Conservation (phyloP, 2,329 filamentous ascomycete species). For the Elsinoe perseae region DNA sequence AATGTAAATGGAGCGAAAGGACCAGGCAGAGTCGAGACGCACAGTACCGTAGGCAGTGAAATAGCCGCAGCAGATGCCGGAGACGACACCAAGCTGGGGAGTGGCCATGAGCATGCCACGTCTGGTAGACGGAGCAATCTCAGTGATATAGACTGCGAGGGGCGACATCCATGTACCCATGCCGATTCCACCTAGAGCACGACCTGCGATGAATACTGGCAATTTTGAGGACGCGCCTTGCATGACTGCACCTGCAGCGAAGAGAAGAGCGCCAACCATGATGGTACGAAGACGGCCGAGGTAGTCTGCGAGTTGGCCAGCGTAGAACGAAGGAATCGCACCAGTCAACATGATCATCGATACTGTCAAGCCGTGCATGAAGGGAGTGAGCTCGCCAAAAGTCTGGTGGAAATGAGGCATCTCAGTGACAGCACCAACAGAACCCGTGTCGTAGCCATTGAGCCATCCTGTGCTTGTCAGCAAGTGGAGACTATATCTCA, state of each 20-base stretch:
- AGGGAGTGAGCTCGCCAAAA: conserved; percentile 46
- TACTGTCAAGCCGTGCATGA: conserved; percentile 51
- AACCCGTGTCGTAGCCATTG: conserved; percentile 42
- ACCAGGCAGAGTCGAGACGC: conserved; percentile 39
- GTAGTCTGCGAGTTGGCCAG: conserved; percentile 49
- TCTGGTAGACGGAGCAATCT: conserved; percentile 48
- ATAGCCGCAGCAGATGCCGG: conserved; percentile 48
- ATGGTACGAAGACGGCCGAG: conserved; percentile 46
- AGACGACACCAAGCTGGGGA: conserved; percentile 28
- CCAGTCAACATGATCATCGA: conserved; percentile 52
- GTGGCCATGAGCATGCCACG: conserved; percentile 26
- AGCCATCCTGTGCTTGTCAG: conserved; percentile 19
- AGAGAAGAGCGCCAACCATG: conserved; percentile 45
- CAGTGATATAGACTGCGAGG: conserved; percentile 53
- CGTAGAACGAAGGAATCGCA: conserved; percentile 48
- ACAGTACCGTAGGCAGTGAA: conserved; percentile 54
- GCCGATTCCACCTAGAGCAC: conserved; percentile 51
- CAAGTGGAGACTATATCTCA: neutral
- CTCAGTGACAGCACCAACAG: conserved; percentile 52
- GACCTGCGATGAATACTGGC: conserved; percentile 48
- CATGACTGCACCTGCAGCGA: conserved; percentile 46
- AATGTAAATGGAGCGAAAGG: conserved; percentile 52
- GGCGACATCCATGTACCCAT: conserved; percentile 53
- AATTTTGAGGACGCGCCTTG: conserved; percentile 44
- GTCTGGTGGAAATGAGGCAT: conserved; percentile 47